phyloP scores from a whole-genome alignment of 495 filamentous ascomycete species.

The Aspergillus sclerotioniger region DNA sequence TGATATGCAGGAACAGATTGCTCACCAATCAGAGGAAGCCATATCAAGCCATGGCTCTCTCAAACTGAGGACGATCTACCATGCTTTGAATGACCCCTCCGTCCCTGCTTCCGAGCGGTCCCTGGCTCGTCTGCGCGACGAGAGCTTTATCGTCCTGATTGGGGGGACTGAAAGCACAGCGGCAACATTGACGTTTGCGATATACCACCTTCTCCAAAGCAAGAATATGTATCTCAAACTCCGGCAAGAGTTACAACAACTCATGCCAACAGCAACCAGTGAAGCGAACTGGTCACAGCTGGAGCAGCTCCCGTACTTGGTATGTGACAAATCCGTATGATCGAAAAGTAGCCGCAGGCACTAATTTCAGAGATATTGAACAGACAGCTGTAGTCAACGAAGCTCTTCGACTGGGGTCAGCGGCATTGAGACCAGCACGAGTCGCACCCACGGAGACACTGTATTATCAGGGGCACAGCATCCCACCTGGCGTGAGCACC shows the following conservation, averaged over 20 bases:
- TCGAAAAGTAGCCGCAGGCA: not conserved
- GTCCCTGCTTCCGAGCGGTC: slow-evolving; percentile 22
- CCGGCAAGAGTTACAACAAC: slow-evolving; percentile 27
- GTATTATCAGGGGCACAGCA: slow-evolving; percentile 28
- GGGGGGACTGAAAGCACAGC: slow-evolving; percentile 45
- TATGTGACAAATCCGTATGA: slow-evolving; percentile 4
- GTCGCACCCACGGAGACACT: slow-evolving; percentile 33
- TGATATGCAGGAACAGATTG: not conserved
- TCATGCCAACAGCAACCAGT: slow-evolving; percentile 24
- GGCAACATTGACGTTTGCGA: slow-evolving; percentile 17
- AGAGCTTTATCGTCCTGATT: slow-evolving; percentile 32
- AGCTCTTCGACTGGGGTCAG: slow-evolving; percentile 36
- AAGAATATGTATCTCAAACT: slow-evolving; percentile 17
- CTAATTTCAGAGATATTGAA: not conserved
- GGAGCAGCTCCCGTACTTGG: slow-evolving; percentile 52
- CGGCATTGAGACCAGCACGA: slow-evolving; percentile 32
- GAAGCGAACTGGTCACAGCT: slow-evolving; percentile 38
- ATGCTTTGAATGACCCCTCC: slow-evolving; percentile 12
- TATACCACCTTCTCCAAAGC: slow-evolving; percentile 21
- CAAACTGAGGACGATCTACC: not conserved
- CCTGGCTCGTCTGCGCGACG: slow-evolving; percentile 33
- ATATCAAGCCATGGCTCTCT: not conserved
- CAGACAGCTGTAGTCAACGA: slow-evolving; percentile 32
- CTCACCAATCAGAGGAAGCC: not conserved
- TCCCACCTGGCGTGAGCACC: slow-evolving; percentile 14